A percentile compares a stretch with the other conserved stretches of the same genome.
Conservation (phyloP, 345 rosid species). For the Hibiscus trionum region DNA sequence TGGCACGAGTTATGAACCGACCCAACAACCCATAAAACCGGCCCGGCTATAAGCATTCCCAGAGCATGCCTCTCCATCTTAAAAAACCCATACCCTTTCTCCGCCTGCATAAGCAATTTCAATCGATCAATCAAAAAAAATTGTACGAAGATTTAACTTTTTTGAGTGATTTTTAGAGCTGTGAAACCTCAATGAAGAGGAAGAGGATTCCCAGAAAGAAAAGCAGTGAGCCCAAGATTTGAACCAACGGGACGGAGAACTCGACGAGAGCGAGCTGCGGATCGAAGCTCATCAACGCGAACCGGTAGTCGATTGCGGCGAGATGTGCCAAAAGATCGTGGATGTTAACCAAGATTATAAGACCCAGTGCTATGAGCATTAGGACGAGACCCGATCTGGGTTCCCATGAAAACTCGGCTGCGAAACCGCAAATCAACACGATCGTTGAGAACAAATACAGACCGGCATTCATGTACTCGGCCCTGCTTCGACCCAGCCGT, state of each 20-base stretch:
- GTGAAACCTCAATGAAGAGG: constrained; percentile 48
- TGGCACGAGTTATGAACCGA: constrained; percentile 88
- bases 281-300: constrained; percentile 48
- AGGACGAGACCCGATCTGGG: constrained; percentile 62
- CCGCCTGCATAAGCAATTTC: constrained; percentile 30
- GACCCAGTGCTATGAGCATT: constrained; percentile 43
- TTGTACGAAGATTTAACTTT: no score
- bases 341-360: constrained; percentile 44
- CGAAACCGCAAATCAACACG: constrained; percentile 54
- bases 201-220: constrained; percentile 52
- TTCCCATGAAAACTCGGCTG: constrained; percentile 53
- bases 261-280: constrained; percentile 71
- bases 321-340: constrained; percentile 87
- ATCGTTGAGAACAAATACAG: constrained; percentile 58
- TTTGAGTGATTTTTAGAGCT: no score
- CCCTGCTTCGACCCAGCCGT: constrained; percentile 35
- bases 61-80: constrained; percentile 50
- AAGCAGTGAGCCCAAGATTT: constrained; percentile 50
- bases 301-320: constrained; percentile 59
- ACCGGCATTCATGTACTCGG: constrained; percentile 75
- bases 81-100: constrained; percentile 34
- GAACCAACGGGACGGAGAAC: constrained; percentile 62
- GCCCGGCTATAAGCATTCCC: constrained; percentile 65
- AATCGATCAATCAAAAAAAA: not conserved
- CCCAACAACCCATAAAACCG: constrained; percentile 66